A percentile compares a stretch with the other conserved stretches of the same genome.
Conservation (phyloP, 2,329 filamentous ascomycete species). For the Orbilia oligospora region DNA sequence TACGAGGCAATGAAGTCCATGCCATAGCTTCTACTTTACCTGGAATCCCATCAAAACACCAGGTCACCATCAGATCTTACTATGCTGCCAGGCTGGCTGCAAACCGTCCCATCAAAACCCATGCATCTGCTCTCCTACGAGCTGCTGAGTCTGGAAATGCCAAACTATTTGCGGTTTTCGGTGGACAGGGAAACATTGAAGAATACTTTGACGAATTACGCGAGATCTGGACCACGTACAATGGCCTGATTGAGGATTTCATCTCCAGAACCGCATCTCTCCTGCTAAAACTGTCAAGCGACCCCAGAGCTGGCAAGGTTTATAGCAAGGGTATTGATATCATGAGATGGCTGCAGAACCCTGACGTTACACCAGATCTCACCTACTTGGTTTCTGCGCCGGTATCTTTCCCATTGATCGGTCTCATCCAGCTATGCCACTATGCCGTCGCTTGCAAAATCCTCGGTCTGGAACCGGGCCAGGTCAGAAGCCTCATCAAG, state of each 20-base stretch:
- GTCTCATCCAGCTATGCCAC: constrained; percentile 94
- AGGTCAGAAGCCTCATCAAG: constrained; percentile 84
- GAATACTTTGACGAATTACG: constrained; percentile 99
- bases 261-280: constrained; percentile 85
- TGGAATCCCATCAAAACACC: constrained; percentile 93
- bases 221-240: constrained; percentile 90
- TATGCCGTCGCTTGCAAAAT: constrained; percentile 95
- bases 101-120: constrained; percentile 87
- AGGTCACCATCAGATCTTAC: constrained; percentile 89
- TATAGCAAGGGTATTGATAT: constrained; percentile 98
- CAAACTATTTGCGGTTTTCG: constrained; percentile 92
- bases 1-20: constrained; percentile 96
- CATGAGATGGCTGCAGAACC: constrained; percentile 90
- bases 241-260: constrained; percentile 88
- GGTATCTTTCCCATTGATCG: constrained; percentile 95
- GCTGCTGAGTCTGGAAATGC: constrained; percentile 87
- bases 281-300: constrained; percentile 85
- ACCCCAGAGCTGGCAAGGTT: constrained; percentile 90
- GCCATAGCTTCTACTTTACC: constrained; percentile 86
- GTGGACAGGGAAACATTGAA: constrained; percentile 98
- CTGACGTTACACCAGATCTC: constrained; percentile 89
- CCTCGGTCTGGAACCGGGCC: constrained; percentile 88
- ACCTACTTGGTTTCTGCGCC: constrained; percentile 96
- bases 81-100: constrained; percentile 87
- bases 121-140: constrained; percentile 92